Base-by-base conservation (phyloP, 768 basidiomycete species). In the Favolaschia claudopus region DNA sequence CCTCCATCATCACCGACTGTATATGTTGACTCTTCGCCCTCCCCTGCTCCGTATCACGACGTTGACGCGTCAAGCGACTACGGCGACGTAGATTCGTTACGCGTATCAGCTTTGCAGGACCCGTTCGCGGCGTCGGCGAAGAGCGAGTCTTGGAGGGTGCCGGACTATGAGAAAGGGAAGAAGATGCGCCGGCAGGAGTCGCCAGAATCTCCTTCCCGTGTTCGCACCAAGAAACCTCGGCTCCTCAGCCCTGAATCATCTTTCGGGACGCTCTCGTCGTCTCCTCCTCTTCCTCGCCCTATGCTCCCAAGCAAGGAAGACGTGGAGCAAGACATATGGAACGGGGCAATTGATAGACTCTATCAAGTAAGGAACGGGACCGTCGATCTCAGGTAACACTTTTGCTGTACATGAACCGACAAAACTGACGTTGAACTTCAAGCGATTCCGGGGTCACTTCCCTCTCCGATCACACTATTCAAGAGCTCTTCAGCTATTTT, bases 81-180 rank as follows among this genome's bases (percentile, higher is more conserved):
- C 25, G 14, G 38, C 31, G 45, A 29, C 5, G 44, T 24, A 22
- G 58, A 22, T 14, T 27, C 31, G 7, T 40, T 52, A 24, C 53
- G 19, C 55, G 60, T 15, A 43, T 75, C 40, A 69, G 72, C 65
- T 74, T 60, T 49, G 74, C 70, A 64, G 58, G 71, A 89, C 64
- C 88, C 87, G 0, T 84, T 87, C 50, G 85, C 89, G 13, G 89
- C 80, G 0, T 86, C 87, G 1, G 80, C 81, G 4, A 84, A 83
- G 53, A 78, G 64, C 27, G 24, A 45, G 10, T n/a, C n/a, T 0
- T 77, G 77, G 64, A 66, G 65, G 5, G 80, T 75, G 25, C 80
- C 79, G 4, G 65, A 76, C 13, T 82, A 84, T 43, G 83, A 86
- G 66, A 79, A 76, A 34, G 53, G 66, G 46, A 74, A 75, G 55